Evolutionary conservation across 805 yeast species (phyloP), one percentile per base, ranked within the genome.

Genomic region (Cyberlindnera meyerae): DNA sequence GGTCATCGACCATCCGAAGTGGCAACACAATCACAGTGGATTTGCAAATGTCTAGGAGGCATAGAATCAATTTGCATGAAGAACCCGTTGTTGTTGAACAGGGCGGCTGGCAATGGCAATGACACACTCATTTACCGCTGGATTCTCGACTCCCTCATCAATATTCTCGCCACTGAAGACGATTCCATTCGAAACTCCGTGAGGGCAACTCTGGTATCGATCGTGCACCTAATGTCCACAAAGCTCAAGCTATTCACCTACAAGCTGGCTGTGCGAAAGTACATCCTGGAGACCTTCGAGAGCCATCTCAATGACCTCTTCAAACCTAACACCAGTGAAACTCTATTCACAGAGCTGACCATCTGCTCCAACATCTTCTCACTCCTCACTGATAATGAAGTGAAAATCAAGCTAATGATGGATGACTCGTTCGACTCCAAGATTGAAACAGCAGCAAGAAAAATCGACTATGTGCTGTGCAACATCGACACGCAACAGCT

Each of bases 361-460:
- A 46, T 48, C 0, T 39, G 47, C 11, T 18, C 40, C 4, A 53
- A 52, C 16, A 24, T 53, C 14, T 47, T 53, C 24, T 50, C 53
- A 4, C 28, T 53, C 1, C 27, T 54, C 32, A 46, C 49, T 9
- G 54, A 52, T 26, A 17, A 36, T 8, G 54, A 49, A 16, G 37
- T 53, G 18, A 40, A 40, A 33, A 39, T 33, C 18, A 48, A 44
- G n/a, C 21, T 54, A 32, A 29, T 50, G 38, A 29, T 54, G 15
- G 51, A 47, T 21, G 8, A 36, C 5, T 40, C 56, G 2, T 43
- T 42, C 27, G 58, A 54, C 24, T 49, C 40, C 15, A 37, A 36
- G 8, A 43, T 53, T 37, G 57, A 53, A 25, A 38, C 53, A 1
- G 52, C 45, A 4, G 33, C 49, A 0, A 45, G 58, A 40, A 53